A percentile compares a stretch with the other conserved stretches of the same genome.
Conservation (phyloP, 2,329 filamentous ascomycete genomes). For the Paracorniculantispora psalliotae region DNA sequence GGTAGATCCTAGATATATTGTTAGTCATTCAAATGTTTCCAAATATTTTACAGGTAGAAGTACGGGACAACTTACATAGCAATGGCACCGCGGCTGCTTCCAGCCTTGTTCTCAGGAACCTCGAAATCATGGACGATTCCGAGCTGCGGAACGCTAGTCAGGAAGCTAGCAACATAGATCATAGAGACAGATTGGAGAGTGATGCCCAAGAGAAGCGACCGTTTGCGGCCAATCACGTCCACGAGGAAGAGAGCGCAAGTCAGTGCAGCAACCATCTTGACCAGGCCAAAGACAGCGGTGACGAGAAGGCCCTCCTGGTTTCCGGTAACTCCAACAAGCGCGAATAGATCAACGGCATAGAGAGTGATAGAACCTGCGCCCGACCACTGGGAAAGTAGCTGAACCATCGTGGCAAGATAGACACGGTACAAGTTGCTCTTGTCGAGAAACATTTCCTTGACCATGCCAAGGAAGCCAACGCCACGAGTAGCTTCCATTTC, state of each 20-base stretch:
- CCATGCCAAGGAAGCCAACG: slow-evolving; percentile 55
- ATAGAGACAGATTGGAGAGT: slow-evolving; percentile 55
- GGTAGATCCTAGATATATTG: slow-evolving; percentile 45
- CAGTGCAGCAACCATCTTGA: slow-evolving; percentile 65
- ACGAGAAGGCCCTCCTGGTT: slow-evolving; percentile 65
- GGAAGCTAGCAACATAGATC: slow-evolving; percentile 58
- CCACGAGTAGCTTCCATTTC: slow-evolving; percentile 69
- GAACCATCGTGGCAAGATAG: slow-evolving; percentile 62
- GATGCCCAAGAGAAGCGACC: slow-evolving; percentile 57
- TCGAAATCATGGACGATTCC: slow-evolving; percentile 44
- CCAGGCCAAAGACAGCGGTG: slow-evolving; percentile 69
- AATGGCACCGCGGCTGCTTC: slow-evolving; percentile 61
- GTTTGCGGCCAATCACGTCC: slow-evolving; percentile 72
- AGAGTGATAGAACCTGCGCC: slow-evolving; percentile 71
- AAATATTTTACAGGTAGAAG: too few relatives aligned
- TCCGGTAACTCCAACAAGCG: slow-evolving; percentile 64
- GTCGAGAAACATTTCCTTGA: slow-evolving; percentile 64
- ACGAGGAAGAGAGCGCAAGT: slow-evolving; percentile 73
- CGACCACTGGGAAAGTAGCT: slow-evolving; percentile 70
- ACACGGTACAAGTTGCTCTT: slow-evolving; percentile 69
- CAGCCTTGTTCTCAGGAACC: slow-evolving; percentile 44
- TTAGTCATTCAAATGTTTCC: not conserved
- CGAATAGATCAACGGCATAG: slow-evolving; percentile 70
- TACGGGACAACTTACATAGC: slow-evolving; percentile 42
- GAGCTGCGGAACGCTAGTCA: slow-evolving; percentile 57